These are phyloP conservation scores for Priceomyces castillae DNA, from an alignment of 805 yeast genomes.

Conservation along the genomic window DNA sequence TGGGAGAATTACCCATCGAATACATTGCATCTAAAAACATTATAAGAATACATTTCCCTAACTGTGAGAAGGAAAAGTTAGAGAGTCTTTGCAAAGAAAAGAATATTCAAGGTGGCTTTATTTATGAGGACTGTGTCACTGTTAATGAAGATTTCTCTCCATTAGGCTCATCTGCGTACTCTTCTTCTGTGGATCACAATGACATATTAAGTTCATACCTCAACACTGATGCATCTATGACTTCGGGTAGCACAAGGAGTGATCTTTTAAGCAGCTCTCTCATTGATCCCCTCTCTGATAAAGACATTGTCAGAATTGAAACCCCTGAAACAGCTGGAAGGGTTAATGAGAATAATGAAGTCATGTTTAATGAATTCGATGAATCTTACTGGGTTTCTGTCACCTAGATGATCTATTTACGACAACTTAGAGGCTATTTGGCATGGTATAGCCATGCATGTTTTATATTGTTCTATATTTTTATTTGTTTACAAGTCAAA, in stretches of 20 bases:
- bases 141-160: background rate
- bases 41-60: conserved; percentile 67
- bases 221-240: conserved; percentile 11
- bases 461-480: background rate
- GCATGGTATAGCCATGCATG: background rate
- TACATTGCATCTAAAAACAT: conserved; percentile 36
- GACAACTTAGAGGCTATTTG: conserved; percentile 2
- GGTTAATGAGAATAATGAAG: conserved; percentile 3
- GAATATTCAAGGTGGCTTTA: conserved; percentile 57
- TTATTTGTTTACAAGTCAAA: no score
- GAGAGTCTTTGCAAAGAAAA: conserved; percentile 56
- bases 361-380: conserved; percentile 14
- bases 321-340: conserved; percentile 3
- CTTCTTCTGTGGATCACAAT: conserved; percentile 12
- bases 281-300: conserved; percentile 19
- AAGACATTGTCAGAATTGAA: conserved; percentile 17
- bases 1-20: conserved; percentile 66
- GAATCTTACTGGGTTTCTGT: conserved; percentile 19
- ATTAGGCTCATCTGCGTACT: background rate
- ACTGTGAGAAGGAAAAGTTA: conserved; percentile 58
- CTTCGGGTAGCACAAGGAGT: conserved; percentile 16
- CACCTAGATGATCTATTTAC: no score
- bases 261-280: conserved; percentile 13
- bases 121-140: conserved; percentile 31
- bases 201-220: conserved; percentile 23